Evolutionary conservation across 2,329 filamentous ascomycete genomes (phyloP).

Genomic region (Trichoderma sp.): DNA sequence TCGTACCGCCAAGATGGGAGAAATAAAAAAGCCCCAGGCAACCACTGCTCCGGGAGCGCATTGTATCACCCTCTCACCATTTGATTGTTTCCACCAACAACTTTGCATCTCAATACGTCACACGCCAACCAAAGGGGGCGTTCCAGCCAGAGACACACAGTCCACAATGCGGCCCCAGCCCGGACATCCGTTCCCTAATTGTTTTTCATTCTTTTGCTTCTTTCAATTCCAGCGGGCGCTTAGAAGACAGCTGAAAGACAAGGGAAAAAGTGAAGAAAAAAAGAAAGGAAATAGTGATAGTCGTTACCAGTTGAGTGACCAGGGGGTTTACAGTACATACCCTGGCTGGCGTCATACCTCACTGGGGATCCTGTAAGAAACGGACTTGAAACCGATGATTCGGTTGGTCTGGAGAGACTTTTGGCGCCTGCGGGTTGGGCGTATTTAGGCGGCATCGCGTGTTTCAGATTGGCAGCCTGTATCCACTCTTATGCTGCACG

Average conservation of each 20-base stretch:
- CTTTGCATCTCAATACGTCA: not conserved
- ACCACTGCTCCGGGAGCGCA: not conserved
- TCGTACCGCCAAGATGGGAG: too few relatives aligned
- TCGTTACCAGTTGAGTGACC: not conserved
- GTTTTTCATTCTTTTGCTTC: not conserved
- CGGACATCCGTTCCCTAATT: not conserved
- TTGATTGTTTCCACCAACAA: not conserved
- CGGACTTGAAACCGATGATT: not conserved
- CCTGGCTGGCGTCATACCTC: not conserved
- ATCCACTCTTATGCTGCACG: conserved; percentile 2
- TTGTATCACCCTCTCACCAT: not conserved
- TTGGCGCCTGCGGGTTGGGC: not conserved
- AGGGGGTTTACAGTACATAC: not conserved
- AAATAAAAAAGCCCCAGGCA: too few relatives aligned
- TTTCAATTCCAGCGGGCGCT: not conserved
- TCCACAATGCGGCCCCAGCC: not conserved
- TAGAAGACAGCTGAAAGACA: not conserved
- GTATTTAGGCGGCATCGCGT: not conserved
- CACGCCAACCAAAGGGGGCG: not conserved
- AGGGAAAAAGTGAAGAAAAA: not conserved
- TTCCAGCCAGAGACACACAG: not conserved
- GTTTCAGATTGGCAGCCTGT: conserved; percentile 15
- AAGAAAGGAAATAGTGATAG: conserved; percentile 18
- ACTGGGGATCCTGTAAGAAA: not conserved
- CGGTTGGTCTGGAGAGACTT: not conserved